Conservation (phyloP, 495 filamentous ascomycete genomes). For the Tuber aestivum region DNA sequence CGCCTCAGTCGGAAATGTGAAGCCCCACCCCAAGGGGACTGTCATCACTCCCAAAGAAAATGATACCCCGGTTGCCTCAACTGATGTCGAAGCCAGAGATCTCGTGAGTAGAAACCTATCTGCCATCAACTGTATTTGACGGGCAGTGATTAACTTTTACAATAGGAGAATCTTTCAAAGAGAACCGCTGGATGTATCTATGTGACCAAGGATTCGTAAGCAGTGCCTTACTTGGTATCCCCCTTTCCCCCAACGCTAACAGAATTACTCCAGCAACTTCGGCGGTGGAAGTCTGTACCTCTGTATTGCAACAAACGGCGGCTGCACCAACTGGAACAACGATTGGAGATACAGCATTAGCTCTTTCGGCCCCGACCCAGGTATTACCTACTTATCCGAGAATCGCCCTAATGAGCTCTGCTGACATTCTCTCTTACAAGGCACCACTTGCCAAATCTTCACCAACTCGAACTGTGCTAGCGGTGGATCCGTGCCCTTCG, state of each 20-base stretch:
- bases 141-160: background rate
- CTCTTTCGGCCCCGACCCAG: constrained; percentile 1
- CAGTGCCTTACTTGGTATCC: background rate
- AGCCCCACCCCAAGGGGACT: background rate
- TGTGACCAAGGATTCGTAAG: background rate
- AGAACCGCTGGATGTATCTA: background rate
- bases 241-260: background rate
- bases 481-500: background rate
- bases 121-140: background rate
- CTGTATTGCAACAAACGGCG: background rate
- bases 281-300: background rate
- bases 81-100: background rate
- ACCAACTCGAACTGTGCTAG: background rate
- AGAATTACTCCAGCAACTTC: background rate
- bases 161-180: background rate
- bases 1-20: background rate
- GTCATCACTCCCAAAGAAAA: background rate
- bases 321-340: background rate
- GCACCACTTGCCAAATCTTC: background rate
- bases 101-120: background rate
- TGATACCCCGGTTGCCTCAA: background rate
- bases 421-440: background rate
- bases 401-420: background rate
- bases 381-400: background rate
- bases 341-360: background rate